A percentile compares a stretch with the other conserved stretches of the same genome.
These are phyloP conservation scores for Ganoderma boninense DNA, from an alignment of 1,284 basidiomycete species.

Conservation along the genomic window DNA sequence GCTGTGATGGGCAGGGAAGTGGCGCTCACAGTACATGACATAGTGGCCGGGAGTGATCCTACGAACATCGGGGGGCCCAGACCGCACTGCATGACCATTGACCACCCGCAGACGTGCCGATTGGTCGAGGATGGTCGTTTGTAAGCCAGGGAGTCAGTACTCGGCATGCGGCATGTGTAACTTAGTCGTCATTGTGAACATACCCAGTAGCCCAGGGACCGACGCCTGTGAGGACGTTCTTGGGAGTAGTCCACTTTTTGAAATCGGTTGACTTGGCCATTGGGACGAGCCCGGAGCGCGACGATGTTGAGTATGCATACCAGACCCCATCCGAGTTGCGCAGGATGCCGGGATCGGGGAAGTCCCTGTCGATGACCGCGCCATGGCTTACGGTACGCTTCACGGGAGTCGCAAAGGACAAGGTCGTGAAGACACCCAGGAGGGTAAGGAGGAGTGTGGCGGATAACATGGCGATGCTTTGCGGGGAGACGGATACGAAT, in stretches of 20 bases:
- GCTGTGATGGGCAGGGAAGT: not conserved
- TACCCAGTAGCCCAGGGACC: constrained; percentile 2
- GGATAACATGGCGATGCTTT: not conserved
- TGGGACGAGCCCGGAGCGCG: constrained; percentile 9
- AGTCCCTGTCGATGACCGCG: constrained; percentile 15
- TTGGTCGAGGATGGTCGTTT: too few relatives aligned
- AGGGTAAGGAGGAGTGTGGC: not conserved
- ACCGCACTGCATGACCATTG: not conserved
- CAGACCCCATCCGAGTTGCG: constrained; percentile 15
- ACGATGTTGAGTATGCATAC: constrained; percentile 21
- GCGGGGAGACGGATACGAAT: too few relatives aligned
- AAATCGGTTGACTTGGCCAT: constrained; percentile 14
- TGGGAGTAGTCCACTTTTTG: constrained; percentile 2
- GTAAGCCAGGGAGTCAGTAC: not conserved
- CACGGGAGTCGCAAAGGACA: not conserved
- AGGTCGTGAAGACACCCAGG: not conserved
- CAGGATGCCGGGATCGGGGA: constrained; percentile 17
- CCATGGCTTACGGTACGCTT: constrained; percentile 4
- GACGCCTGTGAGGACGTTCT: not conserved
- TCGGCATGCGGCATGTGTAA: not conserved
- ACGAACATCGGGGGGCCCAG: constrained; percentile 16
- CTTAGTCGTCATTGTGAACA: not conserved
- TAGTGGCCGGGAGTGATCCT: constrained; percentile 11
- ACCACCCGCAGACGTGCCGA: too few relatives aligned
- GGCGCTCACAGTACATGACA: constrained; percentile 17